Evolutionary conservation across 768 basidiomycete genomes (phyloP).

Genomic region (Mycena sanguinolenta): DNA sequence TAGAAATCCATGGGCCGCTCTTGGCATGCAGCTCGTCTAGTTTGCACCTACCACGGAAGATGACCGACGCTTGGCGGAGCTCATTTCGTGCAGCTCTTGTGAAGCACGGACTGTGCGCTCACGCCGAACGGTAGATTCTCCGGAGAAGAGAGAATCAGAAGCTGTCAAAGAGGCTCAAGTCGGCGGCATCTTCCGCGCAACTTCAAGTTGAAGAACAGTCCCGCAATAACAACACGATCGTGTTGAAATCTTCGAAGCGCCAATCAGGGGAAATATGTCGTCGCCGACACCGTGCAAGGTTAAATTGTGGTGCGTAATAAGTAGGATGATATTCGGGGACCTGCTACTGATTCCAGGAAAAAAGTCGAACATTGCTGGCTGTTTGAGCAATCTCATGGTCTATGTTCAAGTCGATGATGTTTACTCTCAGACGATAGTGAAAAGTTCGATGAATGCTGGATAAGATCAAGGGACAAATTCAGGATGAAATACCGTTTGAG

Average conservation of each 20-base stretch:
- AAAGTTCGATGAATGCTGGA: too few relatives aligned
- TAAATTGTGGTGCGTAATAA: not conserved
- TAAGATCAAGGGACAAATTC: too few relatives aligned
- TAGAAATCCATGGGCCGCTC: not conserved
- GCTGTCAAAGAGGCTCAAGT: constrained; percentile 2
- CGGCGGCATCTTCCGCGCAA: constrained; percentile 10
- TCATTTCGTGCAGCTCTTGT: not conserved
- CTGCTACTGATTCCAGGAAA: not conserved
- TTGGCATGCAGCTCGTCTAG: too few relatives aligned
- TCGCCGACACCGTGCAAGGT: not conserved
- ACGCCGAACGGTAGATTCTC: not conserved
- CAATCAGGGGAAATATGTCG: constrained; percentile 1
- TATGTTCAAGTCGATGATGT: not conserved
- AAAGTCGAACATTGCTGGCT: not conserved
- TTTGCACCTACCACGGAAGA: not conserved
- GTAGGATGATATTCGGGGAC: not conserved
- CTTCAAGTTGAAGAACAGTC: not conserved
- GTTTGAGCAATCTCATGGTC: not conserved
- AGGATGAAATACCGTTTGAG: too few relatives aligned
- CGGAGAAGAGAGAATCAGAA: not conserved
- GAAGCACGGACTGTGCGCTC: not conserved
- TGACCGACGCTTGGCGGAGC: not conserved
- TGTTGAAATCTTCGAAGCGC: not conserved
- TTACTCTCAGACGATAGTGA: not conserved
- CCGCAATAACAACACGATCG: not conserved